Percentiles rank a stretch among this genome's conserved stretches.
Conservation (phyloP, 495 filamentous ascomycete species). For the Pseudoneurospora amorphoporcata region DNA sequence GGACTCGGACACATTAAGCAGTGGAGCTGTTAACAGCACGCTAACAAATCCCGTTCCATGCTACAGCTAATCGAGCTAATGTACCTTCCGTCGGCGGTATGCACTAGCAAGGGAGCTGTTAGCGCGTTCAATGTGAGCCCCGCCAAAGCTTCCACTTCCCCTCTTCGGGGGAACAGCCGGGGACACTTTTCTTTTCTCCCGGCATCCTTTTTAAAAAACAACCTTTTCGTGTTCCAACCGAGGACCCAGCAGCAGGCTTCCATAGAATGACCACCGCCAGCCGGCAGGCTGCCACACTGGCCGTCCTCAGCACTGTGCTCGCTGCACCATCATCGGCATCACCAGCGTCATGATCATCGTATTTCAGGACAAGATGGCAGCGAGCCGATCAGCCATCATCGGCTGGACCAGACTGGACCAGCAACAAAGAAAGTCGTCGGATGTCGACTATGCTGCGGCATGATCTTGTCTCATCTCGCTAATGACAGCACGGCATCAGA, state of each 20-base stretch:
- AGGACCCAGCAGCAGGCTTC: neutral
- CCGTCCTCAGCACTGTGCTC: neutral
- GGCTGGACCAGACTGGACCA: neutral
- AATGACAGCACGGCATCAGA: neutral
- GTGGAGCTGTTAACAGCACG: neutral
- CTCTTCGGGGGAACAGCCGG: neutral
- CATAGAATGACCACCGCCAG: too few relatives aligned
- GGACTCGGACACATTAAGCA: neutral
- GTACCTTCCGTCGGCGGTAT: neutral
- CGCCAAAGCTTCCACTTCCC: neutral
- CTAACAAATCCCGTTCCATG: neutral
- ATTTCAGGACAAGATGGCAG: neutral
- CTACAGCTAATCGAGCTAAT: neutral
- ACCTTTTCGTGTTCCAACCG: neutral
- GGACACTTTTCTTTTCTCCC: neutral
- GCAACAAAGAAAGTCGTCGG: neutral
- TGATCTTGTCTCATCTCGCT: neutral
- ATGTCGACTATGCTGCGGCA: neutral
- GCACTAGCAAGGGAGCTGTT: neutral
- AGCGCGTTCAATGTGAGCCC: neutral
- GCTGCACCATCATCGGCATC: neutral
- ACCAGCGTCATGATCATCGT: neutral
- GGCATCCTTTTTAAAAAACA: neutral
- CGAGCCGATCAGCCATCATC: neutral
- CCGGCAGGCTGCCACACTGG: neutral